These are phyloP conservation scores for Barnettozyma sucrosica DNA, from an alignment of 805 yeast genomes.

Conservation along the genomic window DNA sequence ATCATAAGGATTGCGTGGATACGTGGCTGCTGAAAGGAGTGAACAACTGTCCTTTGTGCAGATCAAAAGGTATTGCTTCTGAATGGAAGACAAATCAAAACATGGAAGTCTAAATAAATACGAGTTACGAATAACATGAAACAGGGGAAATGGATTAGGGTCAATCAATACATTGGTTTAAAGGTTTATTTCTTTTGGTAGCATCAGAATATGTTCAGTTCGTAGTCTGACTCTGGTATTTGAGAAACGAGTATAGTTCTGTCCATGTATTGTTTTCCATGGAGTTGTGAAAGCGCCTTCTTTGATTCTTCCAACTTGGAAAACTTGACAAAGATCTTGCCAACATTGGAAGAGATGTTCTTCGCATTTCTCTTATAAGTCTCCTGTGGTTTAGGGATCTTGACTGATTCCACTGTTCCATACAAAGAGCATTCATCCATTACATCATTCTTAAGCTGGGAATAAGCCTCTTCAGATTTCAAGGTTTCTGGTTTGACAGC, in stretches of 20 bases:
- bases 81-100: neutral
- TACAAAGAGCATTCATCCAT: slow-evolving; percentile 38
- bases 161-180: neutral
- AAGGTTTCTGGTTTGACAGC: slow-evolving; percentile 61
- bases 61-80: slow-evolving; percentile 36
- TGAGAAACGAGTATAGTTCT: slow-evolving; percentile 63
- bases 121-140: neutral
- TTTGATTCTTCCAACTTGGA: slow-evolving; percentile 43
- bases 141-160: neutral
- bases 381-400: slow-evolving; percentile 52
- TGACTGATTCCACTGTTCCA: slow-evolving; percentile 49
- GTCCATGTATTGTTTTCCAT: slow-evolving; percentile 64
- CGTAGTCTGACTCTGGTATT: slow-evolving; percentile 55
- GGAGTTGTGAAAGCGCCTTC: slow-evolving; percentile 48
- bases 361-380: slow-evolving; percentile 40
- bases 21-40: slow-evolving; percentile 49
- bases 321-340: slow-evolving; percentile 69
- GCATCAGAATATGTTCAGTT: slow-evolving; percentile 25
- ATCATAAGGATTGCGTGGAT: slow-evolving; percentile 53
- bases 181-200: neutral
- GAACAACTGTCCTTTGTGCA: slow-evolving; percentile 55
- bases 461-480: slow-evolving; percentile 40
- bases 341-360: slow-evolving; percentile 51
- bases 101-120: neutral
- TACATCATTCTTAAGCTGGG: slow-evolving; percentile 49